These are phyloP conservation scores for Drosera capensis DNA, from an alignment of 148 eudicot species.

Conservation along the genomic window DNA sequence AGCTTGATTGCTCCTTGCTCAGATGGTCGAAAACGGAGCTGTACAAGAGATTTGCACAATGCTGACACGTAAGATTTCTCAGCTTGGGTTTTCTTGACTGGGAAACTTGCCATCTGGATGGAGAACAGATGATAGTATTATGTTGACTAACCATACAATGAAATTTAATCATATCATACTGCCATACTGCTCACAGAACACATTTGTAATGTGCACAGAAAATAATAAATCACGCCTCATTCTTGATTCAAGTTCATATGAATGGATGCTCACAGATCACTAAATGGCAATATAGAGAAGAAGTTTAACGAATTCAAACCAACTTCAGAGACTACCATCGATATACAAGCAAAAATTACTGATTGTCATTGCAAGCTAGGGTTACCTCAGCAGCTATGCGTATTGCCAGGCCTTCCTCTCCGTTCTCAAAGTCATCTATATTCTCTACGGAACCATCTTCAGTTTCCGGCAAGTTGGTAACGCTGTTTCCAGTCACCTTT, in stretches of 20 bases:
- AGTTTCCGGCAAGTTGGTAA: conserved; percentile 15
- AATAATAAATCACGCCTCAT: too few species aligned
- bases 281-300: too few species aligned
- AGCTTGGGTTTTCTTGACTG: conserved; percentile 54
- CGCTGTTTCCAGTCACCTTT: conserved; percentile 25
- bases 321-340: neutral
- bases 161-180: neutral
- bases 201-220: too few species aligned
- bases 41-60: conserved; percentile 41
- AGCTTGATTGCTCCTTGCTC: conserved; percentile 73
- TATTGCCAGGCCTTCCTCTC: conserved; percentile 86
- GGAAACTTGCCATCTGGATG: conserved; percentile 41
- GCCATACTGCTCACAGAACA: neutral
- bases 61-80: conserved; percentile 71
- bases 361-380: too few species aligned
- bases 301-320: conserved; percentile 3
- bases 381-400: conserved; percentile 79
- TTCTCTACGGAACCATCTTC: conserved; percentile 20
- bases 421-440: conserved; percentile 40
- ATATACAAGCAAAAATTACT: neutral
- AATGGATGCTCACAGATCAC: too few species aligned
- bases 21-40: conserved; percentile 45
- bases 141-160: neutral
- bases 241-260: too few species aligned
- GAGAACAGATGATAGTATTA: neutral